phyloP scores from a whole-genome alignment of 768 basidiomycete species.

The Cantharellus cinnabarinus region DNA sequence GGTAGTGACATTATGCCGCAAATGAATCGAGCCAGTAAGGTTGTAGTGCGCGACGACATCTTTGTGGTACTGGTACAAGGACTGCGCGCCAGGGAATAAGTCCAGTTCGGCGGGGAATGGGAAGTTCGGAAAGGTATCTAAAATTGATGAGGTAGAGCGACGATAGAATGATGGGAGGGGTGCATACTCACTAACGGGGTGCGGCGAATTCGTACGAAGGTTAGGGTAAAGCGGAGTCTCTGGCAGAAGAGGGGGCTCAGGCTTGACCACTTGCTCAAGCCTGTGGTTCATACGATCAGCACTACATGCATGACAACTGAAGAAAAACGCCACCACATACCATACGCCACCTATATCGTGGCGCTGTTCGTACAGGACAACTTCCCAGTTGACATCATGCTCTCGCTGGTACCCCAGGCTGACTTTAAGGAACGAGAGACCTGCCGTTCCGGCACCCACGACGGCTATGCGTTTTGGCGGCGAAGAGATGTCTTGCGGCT shows the following conservation, averaged over 20 bases:
- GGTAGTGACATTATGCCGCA: conserved; percentile 25
- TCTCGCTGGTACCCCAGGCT: conserved; percentile 28
- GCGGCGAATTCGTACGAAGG: conserved; percentile 34
- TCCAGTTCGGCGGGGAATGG: conserved; percentile 17
- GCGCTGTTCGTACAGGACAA: conserved; percentile 35
- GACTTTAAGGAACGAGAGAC: conserved; percentile 31
- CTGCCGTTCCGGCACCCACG: conserved; percentile 37
- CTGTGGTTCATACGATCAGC: conserved; percentile 7
- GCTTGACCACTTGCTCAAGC: conserved; percentile 17
- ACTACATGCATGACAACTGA: not conserved
- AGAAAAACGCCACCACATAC: conserved; percentile 14
- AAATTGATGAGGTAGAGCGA: not conserved
- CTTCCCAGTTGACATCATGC: conserved; percentile 21
- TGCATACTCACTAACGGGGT: conserved; percentile 22
- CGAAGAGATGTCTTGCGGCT: not conserved
- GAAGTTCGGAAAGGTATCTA: conserved; percentile 33
- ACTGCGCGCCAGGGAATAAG: no score
- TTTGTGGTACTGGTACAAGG: no score
- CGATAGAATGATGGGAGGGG: not conserved
- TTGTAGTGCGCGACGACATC: conserved; percentile 14
- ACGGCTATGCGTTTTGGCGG: conserved; percentile 30
- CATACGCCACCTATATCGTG: conserved; percentile 36
- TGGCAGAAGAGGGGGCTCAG: conserved; percentile 27
- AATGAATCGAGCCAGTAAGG: conserved; percentile 21
- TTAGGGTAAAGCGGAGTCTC: conserved; percentile 35